Percentiles rank a stretch among this genome's conserved stretches.
phyloP scores from a whole-genome alignment of 495 filamentous ascomycete species.

The Schizothecium vesticola region DNA sequence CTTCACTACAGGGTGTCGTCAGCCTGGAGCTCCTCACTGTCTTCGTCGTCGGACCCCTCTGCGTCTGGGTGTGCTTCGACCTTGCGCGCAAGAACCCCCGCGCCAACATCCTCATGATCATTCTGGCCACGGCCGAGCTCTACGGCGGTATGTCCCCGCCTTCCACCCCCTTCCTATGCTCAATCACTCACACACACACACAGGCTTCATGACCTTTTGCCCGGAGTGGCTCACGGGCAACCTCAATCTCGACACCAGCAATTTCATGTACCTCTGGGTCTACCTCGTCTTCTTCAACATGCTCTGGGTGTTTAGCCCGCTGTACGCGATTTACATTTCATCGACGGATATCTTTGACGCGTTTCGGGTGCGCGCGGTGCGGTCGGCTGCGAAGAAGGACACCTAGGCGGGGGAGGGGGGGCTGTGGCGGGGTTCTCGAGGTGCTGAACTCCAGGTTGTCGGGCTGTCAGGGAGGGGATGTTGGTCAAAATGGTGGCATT shows the following conservation, averaged over 20 bases:
- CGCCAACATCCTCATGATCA: slow-evolving; percentile 62
- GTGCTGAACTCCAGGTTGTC: not conserved
- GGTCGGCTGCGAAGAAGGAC: slow-evolving; percentile 25
- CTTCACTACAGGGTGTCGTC: slow-evolving; percentile 53
- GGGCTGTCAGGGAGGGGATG: not conserved
- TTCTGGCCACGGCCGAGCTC: slow-evolving; percentile 86
- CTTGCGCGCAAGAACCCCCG: slow-evolving; percentile 54
- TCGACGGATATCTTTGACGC: slow-evolving; percentile 55
- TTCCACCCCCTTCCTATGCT: not conserved
- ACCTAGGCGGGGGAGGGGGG: slow-evolving; percentile 15
- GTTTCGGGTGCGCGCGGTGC: slow-evolving; percentile 37
- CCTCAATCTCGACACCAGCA: slow-evolving; percentile 69
- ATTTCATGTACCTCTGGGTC: slow-evolving; percentile 82
- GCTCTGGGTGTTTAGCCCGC: slow-evolving; percentile 78
- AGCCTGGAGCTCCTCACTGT: slow-evolving; percentile 85
- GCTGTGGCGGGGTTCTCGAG: not conserved
- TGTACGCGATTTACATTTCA: slow-evolving; percentile 68
- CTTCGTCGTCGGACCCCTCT: slow-evolving; percentile 66
- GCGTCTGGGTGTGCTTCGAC: slow-evolving; percentile 60
- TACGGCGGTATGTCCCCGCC: slow-evolving; percentile 60
- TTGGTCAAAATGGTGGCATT: not conserved
- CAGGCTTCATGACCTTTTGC: slow-evolving; percentile 89
- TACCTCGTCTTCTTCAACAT: slow-evolving; percentile 90
- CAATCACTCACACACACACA: slow-evolving; percentile 1
- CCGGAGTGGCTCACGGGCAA: slow-evolving; percentile 86